Percentiles rank a stretch among this genome's conserved stretches.
phyloP scores from a whole-genome alignment of 345 rosid species.

The Ceriops tagal region DNA sequence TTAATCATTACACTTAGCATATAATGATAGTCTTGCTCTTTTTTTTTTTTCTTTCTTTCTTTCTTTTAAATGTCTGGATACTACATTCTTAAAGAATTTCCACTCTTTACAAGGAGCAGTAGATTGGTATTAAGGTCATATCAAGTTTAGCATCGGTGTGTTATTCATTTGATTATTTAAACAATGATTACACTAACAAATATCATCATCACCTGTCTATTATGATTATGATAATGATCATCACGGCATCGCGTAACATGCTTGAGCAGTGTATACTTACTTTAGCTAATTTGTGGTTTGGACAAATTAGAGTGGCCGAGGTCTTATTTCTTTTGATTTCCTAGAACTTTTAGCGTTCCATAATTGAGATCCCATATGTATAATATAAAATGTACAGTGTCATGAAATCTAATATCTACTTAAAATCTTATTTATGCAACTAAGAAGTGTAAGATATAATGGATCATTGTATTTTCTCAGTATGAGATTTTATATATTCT shows the following conservation, averaged over 20 bases:
- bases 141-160: neutral
- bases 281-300: too few relatives aligned
- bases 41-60: constrained; percentile 20
- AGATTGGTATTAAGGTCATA: neutral
- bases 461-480: too few relatives aligned
- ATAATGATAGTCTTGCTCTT: constrained; percentile 40
- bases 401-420: too few relatives aligned
- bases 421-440: too few relatives aligned
- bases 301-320: too few relatives aligned
- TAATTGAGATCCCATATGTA: too few relatives aligned
- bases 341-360: too few relatives aligned
- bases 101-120: neutral
- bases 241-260: constrained; percentile 7
- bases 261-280: neutral
- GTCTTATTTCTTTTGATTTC: neutral
- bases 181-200: constrained; percentile 12
- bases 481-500: too few relatives aligned
- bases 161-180: constrained; percentile 6
- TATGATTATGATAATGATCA: constrained; percentile 1
- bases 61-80: constrained; percentile 21
- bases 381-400: too few relatives aligned
- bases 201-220: neutral
- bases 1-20: constrained; percentile 25
- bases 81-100: constrained; percentile 16
- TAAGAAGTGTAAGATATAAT: too few relatives aligned